Evolutionary conservation across 163 green algal species (phyloP).

Genomic region (Scenedesmus sp.): DNA sequence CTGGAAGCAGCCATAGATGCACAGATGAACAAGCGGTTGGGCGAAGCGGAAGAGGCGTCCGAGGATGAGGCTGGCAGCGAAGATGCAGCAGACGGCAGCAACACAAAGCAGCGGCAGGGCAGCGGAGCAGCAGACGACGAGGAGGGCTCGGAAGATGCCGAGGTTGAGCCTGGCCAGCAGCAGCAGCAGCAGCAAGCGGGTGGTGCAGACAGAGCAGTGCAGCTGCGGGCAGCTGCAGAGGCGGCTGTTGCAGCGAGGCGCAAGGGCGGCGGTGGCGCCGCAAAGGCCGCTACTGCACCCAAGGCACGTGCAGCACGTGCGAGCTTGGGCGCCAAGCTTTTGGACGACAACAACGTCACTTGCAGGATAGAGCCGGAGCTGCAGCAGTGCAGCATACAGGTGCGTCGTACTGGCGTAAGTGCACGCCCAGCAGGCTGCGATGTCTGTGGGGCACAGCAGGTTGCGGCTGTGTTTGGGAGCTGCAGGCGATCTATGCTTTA

Average conservation of each 20-base stretch:
- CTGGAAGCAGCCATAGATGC: conserved; percentile 22
- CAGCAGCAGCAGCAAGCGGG: conserved; percentile 4
- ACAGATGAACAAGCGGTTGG: conserved; percentile 15
- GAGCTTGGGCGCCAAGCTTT: not conserved
- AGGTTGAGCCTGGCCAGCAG: conserved; percentile 39
- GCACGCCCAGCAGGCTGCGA: not conserved
- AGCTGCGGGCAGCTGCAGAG: conserved; percentile 5
- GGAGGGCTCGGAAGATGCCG: conserved; percentile 50
- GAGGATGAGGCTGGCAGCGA: not conserved
- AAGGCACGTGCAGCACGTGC: not conserved
- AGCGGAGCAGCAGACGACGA: not conserved
- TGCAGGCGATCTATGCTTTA: no score
- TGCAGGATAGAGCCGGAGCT: conserved; percentile 12
- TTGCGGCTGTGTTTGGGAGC: no score
- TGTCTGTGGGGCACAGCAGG: not conserved
- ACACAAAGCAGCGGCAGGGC: not conserved
- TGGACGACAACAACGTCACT: conserved; percentile 16
- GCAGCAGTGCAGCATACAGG: not conserved
- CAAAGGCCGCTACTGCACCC: not conserved
- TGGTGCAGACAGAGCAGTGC: conserved; percentile 19
- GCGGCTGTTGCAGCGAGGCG: conserved; percentile 26
- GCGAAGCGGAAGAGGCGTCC: conserved; percentile 24
- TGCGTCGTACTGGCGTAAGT: not conserved
- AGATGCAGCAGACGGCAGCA: conserved; percentile 14
- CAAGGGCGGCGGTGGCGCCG: not conserved